Evolutionary conservation across 305 asterid species (phyloP), one percentile per base, ranked within the genome.

Genomic region (Rubia tinctorum): DNA sequence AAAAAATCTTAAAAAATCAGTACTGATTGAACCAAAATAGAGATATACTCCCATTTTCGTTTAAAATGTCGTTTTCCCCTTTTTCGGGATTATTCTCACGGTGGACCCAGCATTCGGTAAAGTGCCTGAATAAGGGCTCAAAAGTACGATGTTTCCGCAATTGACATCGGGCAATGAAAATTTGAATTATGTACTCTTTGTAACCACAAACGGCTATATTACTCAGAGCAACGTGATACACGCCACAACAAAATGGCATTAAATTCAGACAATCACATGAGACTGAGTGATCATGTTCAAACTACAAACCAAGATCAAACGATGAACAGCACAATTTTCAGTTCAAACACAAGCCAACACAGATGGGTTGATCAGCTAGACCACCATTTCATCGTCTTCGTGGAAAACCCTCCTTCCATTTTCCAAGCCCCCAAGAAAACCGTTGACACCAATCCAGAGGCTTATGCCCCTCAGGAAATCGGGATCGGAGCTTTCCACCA

Each of bases 401-500:
- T 65, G 14, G 30, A 40, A 40, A 65, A 37, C 22, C 47, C 25
- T 39, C 69, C 69, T 17, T 37, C 23, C 69, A 65, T 65, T 0
- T 65, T 65, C 69, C 14, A 10, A 2, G 69, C 39, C 25, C 69
- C 69, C 30, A n/a, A 65, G 7, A 65, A 0, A 25, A 18, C 18
- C 8, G 1, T 1, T 0, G 69, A 18, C 30, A 65, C 69, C 17
- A 65, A 65, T 17, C 69, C 69, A 17, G 51, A 7, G 0, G 69
- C 69, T 3, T 65, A 65, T 18, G 30, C 27, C 27, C 69, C 69
- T 39, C 69, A n/a, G 51, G 30, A 40, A 2, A 65, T 65, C 15
- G 69, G 69, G 25, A 27, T 65, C 51, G 69, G 69, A 3, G 17
- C 69, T 2, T 39, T 37, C 43, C 69, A 65, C 51, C 69, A 40